Conservation (phyloP, 1,284 basidiomycete genomes). For the Trichosporon faecale region DNA sequence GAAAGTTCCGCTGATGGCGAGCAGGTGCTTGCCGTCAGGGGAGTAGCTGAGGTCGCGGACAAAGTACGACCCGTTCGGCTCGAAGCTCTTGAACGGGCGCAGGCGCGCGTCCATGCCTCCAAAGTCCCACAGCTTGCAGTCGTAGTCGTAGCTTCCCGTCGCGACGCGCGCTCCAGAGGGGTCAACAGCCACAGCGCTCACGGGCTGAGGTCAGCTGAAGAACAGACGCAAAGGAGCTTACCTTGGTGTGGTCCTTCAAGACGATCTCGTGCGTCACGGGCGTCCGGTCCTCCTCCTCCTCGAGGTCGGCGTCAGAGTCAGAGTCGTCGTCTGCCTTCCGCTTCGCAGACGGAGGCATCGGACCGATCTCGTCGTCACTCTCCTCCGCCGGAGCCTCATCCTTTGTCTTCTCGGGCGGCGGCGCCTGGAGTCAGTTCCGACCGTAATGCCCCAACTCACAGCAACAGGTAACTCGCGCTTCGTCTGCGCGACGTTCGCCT, state of each 20-base stretch:
- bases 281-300: slow-evolving; percentile 46
- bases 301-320: slow-evolving; percentile 32
- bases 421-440: slow-evolving; percentile 8
- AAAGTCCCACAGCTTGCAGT: slow-evolving; percentile 98
- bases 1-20: slow-evolving; percentile 81
- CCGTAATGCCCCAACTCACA: neutral
- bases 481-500: slow-evolving; percentile 40
- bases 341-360: slow-evolving; percentile 36
- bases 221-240: slow-evolving; percentile 22
- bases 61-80: slow-evolving; percentile 88
- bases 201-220: slow-evolving; percentile 56
- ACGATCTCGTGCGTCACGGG: slow-evolving; percentile 70
- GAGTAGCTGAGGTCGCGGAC: slow-evolving; percentile 86
- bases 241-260: slow-evolving; percentile 89
- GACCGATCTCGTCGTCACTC: slow-evolving; percentile 39
- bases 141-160: slow-evolving; percentile 93
- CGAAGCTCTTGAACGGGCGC: slow-evolving; percentile 93
- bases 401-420: slow-evolving; percentile 8
- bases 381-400: slow-evolving; percentile 15
- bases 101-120: slow-evolving; percentile 86
- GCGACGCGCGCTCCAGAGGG: slow-evolving; percentile 86
- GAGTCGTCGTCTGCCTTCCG: slow-evolving; percentile 32
- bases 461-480: slow-evolving; percentile 37
- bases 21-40: slow-evolving; percentile 75
- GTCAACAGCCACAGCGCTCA: slow-evolving; percentile 87